Evolutionary conservation across 2,329 filamentous ascomycete species (phyloP), one percentile per base, ranked within the genome.

Genomic region (Fusarium sp.): DNA sequence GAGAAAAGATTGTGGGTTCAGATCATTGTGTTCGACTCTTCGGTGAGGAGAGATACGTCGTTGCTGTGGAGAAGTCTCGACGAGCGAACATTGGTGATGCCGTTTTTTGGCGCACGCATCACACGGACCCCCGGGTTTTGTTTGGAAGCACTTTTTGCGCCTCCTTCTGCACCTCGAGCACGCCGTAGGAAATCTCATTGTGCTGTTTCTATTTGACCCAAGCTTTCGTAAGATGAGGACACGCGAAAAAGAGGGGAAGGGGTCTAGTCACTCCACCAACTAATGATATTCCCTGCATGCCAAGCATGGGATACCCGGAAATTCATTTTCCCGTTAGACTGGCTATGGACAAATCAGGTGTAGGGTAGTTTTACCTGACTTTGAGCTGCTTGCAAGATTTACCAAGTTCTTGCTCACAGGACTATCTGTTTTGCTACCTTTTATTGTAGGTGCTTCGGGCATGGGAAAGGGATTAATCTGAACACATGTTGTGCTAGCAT

Each of bases 101-200:
- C 31, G 20, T 7, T 62, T 59, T 20, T 46, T 45, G 12, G 52
- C 52, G 36, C 54, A 62, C 18, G 60, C 42, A n/a, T 62, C 60
- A 36, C 60, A 62, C 3, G 54, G 54, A 20, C 35, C 60, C 13
- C 17, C 42, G 29, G 54, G 53, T 11, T 62, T 62, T 18, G 59
- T 46, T 27, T 36, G 59, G 41, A 62, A 41, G 29, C 60, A 62
- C 22, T 62, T 62, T 27, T 62, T 62, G 27, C 60, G 60, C 35
- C 60, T 47, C 35, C 44, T 62, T 62, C 60, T 42, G 29, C 60
- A 62, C 29, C 60, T 60, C 10, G 35, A 60, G 22, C 60, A 62
- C 15, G 60, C 60, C 7, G 53, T 59, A 4, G 59, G 59, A 15
- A 46, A 39, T 20, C 44, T 62, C 59, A 62, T 62, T 9, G 25